Evolutionary conservation across 352 stramenopile species (phyloP).

Genomic region (Pythium utonaiense): DNA sequence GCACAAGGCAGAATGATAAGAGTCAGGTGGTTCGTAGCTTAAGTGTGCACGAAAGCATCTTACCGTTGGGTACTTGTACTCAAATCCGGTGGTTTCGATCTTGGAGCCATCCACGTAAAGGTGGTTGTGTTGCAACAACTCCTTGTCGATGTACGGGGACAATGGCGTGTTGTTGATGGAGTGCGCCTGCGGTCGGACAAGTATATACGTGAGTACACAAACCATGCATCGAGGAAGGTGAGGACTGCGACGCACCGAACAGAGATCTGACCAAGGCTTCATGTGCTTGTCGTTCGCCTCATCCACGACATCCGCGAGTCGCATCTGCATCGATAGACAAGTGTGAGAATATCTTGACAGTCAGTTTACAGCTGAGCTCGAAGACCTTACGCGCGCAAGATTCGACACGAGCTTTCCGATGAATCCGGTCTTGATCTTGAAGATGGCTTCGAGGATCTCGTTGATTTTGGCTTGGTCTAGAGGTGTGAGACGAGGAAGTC

Average conservation of each 20-base stretch:
- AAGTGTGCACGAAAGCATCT: not conserved
- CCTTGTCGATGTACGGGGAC: slow-evolving; percentile 87
- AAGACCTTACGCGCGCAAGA: slow-evolving; percentile 42
- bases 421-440: slow-evolving; percentile 82
- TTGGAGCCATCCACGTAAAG: slow-evolving; percentile 72
- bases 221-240: too few species aligned
- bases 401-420: slow-evolving; percentile 85
- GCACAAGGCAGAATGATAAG: not conserved
- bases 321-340: slow-evolving; percentile 28
- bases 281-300: slow-evolving; percentile 91
- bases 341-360: not conserved
- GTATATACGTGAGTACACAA: not conserved
- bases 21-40: too few species aligned
- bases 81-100: slow-evolving; percentile 75
- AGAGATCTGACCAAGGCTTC: slow-evolving; percentile 85
- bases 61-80: slow-evolving; percentile 70
- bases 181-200: slow-evolving; percentile 39
- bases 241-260: slow-evolving; percentile 31
- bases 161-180: slow-evolving; percentile 81
- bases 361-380: not conserved
- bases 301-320: slow-evolving; percentile 77
- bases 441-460: slow-evolving; percentile 64
- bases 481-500: not conserved
- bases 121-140: slow-evolving; percentile 83
- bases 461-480: slow-evolving; percentile 82